A percentile compares a stretch with the other conserved stretches of the same genome.
These are phyloP conservation scores for Castanopsis chinensis DNA, from an alignment of 306 rosid genomes.

Conservation along the genomic window DNA sequence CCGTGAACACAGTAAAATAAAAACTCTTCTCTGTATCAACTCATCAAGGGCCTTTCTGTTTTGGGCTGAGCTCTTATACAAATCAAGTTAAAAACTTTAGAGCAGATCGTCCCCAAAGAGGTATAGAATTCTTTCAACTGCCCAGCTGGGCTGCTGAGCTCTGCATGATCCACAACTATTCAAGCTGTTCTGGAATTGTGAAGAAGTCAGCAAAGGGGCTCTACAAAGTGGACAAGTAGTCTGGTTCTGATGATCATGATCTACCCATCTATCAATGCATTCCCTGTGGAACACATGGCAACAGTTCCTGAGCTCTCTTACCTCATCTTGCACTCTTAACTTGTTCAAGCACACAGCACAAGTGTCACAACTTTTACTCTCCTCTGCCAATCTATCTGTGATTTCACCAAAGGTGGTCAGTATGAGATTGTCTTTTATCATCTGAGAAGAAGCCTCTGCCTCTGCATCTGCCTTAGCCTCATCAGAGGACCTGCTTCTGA, in stretches of 20 bases:
- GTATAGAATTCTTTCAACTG: conserved; percentile 79
- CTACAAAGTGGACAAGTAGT: conserved; percentile 75
- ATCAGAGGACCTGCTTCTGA: conserved; percentile 12
- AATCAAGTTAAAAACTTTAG: not conserved
- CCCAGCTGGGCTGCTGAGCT: conserved; percentile 70
- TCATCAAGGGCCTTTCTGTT: no score
- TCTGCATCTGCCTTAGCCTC: not conserved
- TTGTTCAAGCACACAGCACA: conserved; percentile 75
- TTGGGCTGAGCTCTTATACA: not conserved
- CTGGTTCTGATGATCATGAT: conserved; percentile 45
- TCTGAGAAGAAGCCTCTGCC: conserved; percentile 18
- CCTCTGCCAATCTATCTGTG: conserved; percentile 30
- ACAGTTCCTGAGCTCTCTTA: conserved; percentile 70
- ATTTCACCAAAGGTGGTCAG: conserved; percentile 58
- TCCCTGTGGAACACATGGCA: conserved; percentile 74
- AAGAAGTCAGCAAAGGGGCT: conserved; percentile 50
- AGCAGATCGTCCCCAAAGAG: conserved; percentile 78
- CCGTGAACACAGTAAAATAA: no score
- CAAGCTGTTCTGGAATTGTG: conserved; percentile 26
- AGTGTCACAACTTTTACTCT: conserved; percentile 34
- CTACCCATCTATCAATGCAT: conserved; percentile 75
- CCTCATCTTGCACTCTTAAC: conserved; percentile 47
- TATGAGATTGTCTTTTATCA: conserved; percentile 38
- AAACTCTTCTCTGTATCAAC: no score
- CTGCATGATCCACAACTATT: conserved; percentile 19